Conservation (phyloP, 1,139 yeast genomes). For the Candida tunisiensis region DNA sequence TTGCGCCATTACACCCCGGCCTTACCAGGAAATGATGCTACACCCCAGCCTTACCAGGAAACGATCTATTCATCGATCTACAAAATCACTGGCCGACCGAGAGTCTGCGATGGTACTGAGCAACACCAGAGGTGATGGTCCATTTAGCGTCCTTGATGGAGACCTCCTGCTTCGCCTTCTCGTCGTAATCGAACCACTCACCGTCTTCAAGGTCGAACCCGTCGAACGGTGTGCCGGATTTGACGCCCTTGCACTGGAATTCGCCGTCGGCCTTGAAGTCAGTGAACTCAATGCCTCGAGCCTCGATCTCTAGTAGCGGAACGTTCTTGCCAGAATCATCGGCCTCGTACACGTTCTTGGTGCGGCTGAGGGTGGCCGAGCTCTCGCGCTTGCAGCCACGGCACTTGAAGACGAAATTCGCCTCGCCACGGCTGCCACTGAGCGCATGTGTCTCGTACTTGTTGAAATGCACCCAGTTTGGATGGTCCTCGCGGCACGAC, state of each 20-base stretch:
- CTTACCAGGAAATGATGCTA: too few relatives aligned
- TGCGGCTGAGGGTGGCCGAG: conserved; percentile 12
- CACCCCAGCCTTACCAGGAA: too few relatives aligned
- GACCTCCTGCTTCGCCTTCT: conserved; percentile 64
- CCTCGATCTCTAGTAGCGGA: conserved; percentile 51
- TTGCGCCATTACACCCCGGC: too few relatives aligned
- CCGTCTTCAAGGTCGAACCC: conserved; percentile 63
- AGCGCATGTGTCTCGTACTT: conserved; percentile 41
- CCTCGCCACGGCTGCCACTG: conserved; percentile 64
- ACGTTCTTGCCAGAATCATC: conserved; percentile 24
- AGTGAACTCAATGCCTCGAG: conserved; percentile 66
- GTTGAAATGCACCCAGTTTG: conserved; percentile 58
- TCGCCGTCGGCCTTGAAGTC: conserved; percentile 55
- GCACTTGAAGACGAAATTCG: conserved; percentile 72
- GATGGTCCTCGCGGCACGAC: conserved; percentile 63
- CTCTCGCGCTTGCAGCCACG: conserved; percentile 40
- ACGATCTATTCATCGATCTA: too few relatives aligned
- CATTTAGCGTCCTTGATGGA: conserved; percentile 60
- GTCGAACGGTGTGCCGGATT: conserved; percentile 32
- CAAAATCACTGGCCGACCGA: too few relatives aligned
- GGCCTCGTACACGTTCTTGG: conserved; percentile 14
- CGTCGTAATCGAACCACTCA: conserved; percentile 96
- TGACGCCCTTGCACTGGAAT: conserved; percentile 44
- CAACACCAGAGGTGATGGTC: conserved; percentile 18
- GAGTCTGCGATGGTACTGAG: too few relatives aligned